Evolutionary conservation across 2,329 filamentous ascomycete species (phyloP), one percentile per base, ranked within the genome.

Genomic region (Fusarium praegraminearum): DNA sequence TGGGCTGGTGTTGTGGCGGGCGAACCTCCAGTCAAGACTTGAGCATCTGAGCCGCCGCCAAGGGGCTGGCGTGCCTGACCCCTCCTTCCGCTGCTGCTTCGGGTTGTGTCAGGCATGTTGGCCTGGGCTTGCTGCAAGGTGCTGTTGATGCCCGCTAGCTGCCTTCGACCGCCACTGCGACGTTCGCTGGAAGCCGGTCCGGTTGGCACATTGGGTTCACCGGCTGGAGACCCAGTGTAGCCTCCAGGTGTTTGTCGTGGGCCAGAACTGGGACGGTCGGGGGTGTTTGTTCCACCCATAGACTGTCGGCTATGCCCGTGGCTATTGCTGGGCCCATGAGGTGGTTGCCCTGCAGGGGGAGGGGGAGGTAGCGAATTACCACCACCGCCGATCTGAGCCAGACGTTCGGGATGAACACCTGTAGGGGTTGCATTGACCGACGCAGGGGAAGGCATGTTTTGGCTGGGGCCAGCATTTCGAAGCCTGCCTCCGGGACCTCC

Each of bases 131-230:
- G 84, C 68, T 86, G 84, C 6, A 89, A 81, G 52, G 84, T 87
- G 65, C 79, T 88, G 70, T 89, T 88, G 62, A 91, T 90, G 46
- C 86, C 85, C 15, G 84, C 84, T 32, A 90, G 79, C 70, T 90
- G 86, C 60, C 87, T 81, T 62, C 83, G 80, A 20, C 83, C 81
- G 32, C 84, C 82, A 70, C 74, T 75, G 38, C 77, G 71, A 28
- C 82, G 78, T 30, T 84, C 81, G 22, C 76, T 75, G 11, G 74
- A 78, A 12, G 80, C 73, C 16, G 79, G 79, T 0, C 78, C 79
- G 9, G 81, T 80, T 3, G 78, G 79, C 7, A 79, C 77, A 20
- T 66, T 72, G 5, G 62, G 51, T 5, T 80, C 79, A 22, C 62
- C 49, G 5, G 60, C 69, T n/a, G 76, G 70, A 20, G 74, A 67